Evolutionary conservation across 2,329 filamentous ascomycete species (phyloP).

Genomic region (Scleromitrula shiraiana): DNA sequence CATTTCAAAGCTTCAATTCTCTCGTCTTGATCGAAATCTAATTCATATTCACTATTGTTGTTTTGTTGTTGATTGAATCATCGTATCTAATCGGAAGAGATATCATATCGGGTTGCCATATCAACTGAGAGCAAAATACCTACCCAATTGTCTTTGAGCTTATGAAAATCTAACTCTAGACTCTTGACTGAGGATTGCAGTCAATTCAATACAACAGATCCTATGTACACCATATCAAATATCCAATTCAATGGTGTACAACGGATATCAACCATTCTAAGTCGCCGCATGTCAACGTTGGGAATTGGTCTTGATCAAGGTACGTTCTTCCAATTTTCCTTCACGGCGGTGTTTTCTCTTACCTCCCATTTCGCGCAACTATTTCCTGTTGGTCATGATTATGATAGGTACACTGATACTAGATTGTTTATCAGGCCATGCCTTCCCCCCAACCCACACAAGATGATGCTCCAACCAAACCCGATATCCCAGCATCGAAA

Average conservation of each 20-base stretch:
- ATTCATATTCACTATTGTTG: too few species aligned
- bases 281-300: slow-evolving; percentile 9
- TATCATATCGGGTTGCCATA: slow-evolving; percentile 3
- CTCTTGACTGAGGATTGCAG: too few species aligned
- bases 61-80: too few species aligned
- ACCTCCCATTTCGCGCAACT: background rate
- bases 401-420: slow-evolving; percentile 1
- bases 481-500: background rate
- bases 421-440: slow-evolving; percentile 6
- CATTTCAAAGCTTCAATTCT: background rate
- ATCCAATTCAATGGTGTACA: slow-evolving; percentile 4
- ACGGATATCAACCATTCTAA: background rate
- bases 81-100: too few species aligned
- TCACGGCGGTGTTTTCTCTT: background rate
- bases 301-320: slow-evolving; percentile 12
- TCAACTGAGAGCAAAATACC: slow-evolving; percentile 5
- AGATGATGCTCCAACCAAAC: slow-evolving; percentile 8
- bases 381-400: background rate
- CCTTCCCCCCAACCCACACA: slow-evolving; percentile 9
- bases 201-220: background rate
- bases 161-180: background rate
- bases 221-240: slow-evolving; percentile 1
- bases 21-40: background rate
- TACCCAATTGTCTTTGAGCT: background rate
- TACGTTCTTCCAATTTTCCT: slow-evolving; percentile 1